Base-by-base conservation (phyloP, 2,329 filamentous ascomycete genomes). In the Fusarium sp. region DNA sequence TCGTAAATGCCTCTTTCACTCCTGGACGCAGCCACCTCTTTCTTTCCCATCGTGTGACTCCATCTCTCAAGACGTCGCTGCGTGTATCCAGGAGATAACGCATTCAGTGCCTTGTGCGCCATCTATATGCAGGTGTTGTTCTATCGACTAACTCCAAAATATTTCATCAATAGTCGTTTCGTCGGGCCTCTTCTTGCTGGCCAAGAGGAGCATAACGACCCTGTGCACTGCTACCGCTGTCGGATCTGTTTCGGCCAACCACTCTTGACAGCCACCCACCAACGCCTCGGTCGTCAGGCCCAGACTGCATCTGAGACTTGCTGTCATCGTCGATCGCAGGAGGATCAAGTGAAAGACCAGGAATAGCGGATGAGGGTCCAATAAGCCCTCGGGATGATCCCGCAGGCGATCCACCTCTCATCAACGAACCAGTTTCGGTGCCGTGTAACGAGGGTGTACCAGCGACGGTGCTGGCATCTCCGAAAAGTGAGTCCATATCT, bases 401-500 rank as follows among this genome's bases (percentile, higher is more conserved):
- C 10, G 92, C 87, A 1, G 78, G 79, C n/a, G 94, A 97, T 43
- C 89, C 88, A 39, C 86, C 85, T 44, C 90, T 88, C 78, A 97
- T 89, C 13, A 97, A 83, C 4, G 93, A 93, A n/a, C 92, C 93
- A 10, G 90, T 89, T 80, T 97, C 94, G 56, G 89, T 90, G 56
- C 90, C 90, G 60, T 89, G 86, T 2, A 93, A 84, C 44, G 89
- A 88, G 2, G 95, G 94, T 0, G 95, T 97, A 40, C 84, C 85
- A 49, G 92, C 90, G 13, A 90, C 88, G 4, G 93, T 94, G 25
- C 92, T 96, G 35, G 94, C 92, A 78, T 99, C 96, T 68, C 96
- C 96, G 75, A 99, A 99, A 17, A 99, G 82, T 4, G 89, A 87
- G 77, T 97, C 93, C 96, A 99, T 99, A 72, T 99, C 96, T 80